These are phyloP conservation scores for Quercus phellos DNA, from an alignment of 331 rosid species.

Conservation along the genomic window DNA sequence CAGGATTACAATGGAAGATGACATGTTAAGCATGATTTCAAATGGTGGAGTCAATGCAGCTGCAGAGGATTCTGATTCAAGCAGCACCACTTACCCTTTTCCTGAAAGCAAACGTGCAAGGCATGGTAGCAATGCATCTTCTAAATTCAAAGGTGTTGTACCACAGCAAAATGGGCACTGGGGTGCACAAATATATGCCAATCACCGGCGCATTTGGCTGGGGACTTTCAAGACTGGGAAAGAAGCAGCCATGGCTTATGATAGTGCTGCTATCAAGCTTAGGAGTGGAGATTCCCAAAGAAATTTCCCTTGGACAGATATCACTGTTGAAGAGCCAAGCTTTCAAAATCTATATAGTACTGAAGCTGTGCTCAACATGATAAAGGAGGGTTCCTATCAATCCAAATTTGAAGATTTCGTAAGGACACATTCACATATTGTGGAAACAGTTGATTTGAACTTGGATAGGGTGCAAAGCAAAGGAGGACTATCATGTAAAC, in stretches of 20 bases:
- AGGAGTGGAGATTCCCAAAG: constrained; percentile 32
- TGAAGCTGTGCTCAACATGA: constrained; percentile 40
- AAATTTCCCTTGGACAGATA: constrained; percentile 40
- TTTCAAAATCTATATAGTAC: constrained; percentile 32
- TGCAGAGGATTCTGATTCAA: constrained; percentile 24
- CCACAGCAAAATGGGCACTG: constrained; percentile 44
- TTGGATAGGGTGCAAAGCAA: constrained; percentile 16
- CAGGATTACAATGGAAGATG: constrained; percentile 22
- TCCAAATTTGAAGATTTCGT: constrained; percentile 37
- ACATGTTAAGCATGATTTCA: constrained; percentile 22
- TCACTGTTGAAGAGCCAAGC: constrained; percentile 29
- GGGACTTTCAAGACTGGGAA: constrained; percentile 43
- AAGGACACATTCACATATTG: constrained; percentile 2
- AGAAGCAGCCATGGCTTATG: constrained; percentile 49
- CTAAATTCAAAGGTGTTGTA: constrained; percentile 42
- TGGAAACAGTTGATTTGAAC: not conserved
- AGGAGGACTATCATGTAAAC: constrained; percentile 9
- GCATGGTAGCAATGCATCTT: not conserved
- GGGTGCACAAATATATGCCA: constrained; percentile 47
- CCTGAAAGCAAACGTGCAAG: constrained; percentile 12
- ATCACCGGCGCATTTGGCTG: constrained; percentile 48
- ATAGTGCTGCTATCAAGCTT: constrained; percentile 42
- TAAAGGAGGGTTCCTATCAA: constrained; percentile 42
- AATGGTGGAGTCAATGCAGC: not conserved
- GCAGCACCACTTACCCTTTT: not conserved